Conservation (phyloP, 371 early-diverging fungal species). For the Mucor circinelloides region DNA sequence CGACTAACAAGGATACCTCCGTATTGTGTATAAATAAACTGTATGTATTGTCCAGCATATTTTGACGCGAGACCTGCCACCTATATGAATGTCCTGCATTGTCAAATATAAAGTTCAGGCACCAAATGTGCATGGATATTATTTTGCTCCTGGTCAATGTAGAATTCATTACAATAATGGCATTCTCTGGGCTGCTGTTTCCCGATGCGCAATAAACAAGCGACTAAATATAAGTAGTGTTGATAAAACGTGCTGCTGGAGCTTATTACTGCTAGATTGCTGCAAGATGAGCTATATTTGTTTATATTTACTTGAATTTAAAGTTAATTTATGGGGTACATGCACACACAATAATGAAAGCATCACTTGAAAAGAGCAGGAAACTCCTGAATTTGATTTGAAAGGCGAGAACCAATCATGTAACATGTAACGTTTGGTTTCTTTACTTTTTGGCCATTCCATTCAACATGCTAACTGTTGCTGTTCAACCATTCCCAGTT, state of each 20-base stretch:
- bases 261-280: background rate
- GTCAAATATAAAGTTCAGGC: background rate
- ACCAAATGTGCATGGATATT: background rate
- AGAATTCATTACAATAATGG: too few relatives aligned
- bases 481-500: background rate
- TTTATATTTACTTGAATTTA: background rate
- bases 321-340: conserved; percentile 3
- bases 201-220: background rate
- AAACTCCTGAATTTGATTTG: background rate
- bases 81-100: background rate
- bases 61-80: background rate
- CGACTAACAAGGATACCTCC: too few relatives aligned
- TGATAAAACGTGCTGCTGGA: background rate
- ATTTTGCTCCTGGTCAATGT: background rate
- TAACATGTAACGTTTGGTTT: background rate
- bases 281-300: background rate
- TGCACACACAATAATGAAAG: background rate
- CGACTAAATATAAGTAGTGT: background rate
- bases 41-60: background rate
- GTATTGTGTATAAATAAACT: background rate
- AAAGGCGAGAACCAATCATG: conserved; percentile 2
- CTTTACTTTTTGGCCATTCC: conserved; percentile 3
- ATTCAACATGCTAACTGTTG: background rate
- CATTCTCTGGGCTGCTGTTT: background rate
- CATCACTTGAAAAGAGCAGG: background rate